phyloP scores from a whole-genome alignment of 106 monocot species.

The Dendrobium nobile region DNA sequence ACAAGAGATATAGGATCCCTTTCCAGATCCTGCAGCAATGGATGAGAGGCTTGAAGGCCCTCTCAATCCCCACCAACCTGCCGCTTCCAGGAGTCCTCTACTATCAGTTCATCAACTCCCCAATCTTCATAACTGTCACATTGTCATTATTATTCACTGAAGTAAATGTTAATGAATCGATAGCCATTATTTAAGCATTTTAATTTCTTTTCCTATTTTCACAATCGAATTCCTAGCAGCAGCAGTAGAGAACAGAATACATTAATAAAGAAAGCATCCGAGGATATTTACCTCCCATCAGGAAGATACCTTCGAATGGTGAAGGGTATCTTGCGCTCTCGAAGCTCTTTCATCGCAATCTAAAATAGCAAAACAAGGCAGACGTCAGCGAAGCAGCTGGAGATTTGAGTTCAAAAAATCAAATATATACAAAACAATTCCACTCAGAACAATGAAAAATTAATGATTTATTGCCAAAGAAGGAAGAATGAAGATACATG shows the following conservation, averaged over 20 bases:
- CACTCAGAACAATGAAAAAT: neutral
- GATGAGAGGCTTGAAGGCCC: no score
- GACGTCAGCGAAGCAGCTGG: neutral
- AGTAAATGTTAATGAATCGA: no score
- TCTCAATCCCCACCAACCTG: conserved; percentile 77
- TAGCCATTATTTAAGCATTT: neutral
- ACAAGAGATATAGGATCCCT: no score
- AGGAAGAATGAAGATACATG: no score
- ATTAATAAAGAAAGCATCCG: neutral
- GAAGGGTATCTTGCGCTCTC: conserved; percentile 64
- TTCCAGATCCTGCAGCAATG: no score
- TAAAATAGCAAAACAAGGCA: conserved; percentile 8
- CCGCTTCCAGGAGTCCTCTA: conserved; percentile 94
- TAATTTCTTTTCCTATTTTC: neutral
- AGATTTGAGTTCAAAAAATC: neutral
- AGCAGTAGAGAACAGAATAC: neutral
- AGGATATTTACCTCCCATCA: conserved; percentile 53
- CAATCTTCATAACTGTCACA: conserved; percentile 80
- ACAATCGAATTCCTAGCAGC: neutral
- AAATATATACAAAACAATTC: neutral
- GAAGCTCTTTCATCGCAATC: conserved; percentile 77
- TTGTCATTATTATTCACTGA: neutral
- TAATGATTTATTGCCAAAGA: no score
- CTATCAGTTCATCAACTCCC: conserved; percentile 95
- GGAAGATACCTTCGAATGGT: conserved; percentile 68